phyloP scores from a whole-genome alignment of 305 asterid species.

The Ilex paraguariensis region DNA sequence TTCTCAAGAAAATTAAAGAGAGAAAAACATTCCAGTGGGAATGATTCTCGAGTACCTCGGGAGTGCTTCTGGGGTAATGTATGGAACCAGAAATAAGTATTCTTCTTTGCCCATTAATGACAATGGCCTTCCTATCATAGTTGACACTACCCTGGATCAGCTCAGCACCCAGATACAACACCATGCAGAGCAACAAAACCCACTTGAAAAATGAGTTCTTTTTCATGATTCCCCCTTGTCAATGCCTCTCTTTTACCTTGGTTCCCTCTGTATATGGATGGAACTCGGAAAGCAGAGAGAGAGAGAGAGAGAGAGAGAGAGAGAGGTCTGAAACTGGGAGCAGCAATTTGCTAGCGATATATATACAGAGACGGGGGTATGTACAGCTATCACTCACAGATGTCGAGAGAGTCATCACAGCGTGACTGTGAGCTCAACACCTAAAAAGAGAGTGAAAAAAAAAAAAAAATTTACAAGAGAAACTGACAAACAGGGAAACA shows the following conservation, averaged over 20 bases:
- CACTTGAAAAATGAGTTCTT: conserved; percentile 13
- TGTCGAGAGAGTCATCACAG: conserved; percentile 12
- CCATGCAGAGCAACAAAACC: neutral
- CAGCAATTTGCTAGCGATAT: conserved; percentile 23
- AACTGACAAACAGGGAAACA: conserved; percentile 14
- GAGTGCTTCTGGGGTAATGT: conserved; percentile 1
- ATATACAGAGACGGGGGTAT: conserved; percentile 14
- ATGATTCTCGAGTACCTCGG: neutral
- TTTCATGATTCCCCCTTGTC: conserved; percentile 29
- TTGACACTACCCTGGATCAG: neutral
- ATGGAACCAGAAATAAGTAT: conserved; percentile 2
- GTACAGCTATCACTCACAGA: conserved; percentile 12
- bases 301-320: no score
- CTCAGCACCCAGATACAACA: neutral
- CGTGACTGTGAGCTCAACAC: conserved; percentile 27
- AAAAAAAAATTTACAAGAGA: conserved; percentile 2
- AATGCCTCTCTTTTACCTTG: neutral
- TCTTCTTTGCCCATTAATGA: conserved; percentile 4
- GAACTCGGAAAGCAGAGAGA: no score
- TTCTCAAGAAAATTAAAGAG: conserved; percentile 12
- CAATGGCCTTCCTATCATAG: conserved; percentile 2
- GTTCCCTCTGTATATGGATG: no score
- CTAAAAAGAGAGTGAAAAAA: neutral
- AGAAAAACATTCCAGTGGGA: neutral
- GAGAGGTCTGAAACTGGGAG: conserved; percentile 13